phyloP scores from a whole-genome alignment of 371 early-diverging fungal species.

The Dichotomocladium elegans region DNA sequence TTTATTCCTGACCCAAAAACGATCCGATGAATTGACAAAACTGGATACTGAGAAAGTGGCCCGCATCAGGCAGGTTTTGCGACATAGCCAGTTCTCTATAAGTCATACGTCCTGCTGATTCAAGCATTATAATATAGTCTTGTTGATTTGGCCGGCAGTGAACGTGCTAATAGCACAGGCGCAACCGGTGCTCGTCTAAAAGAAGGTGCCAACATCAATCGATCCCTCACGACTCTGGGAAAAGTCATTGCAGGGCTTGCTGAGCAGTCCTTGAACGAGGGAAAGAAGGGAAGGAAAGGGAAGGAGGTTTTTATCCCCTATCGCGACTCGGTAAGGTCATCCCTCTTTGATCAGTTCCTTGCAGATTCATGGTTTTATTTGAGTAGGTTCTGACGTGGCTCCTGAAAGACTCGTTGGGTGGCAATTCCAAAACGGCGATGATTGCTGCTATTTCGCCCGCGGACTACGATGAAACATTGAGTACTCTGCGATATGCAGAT shows the following conservation, averaged over 20 bases:
- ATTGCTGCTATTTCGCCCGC: conserved; percentile 85
- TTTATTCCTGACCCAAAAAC: conserved; percentile 69
- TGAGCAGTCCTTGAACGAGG: conserved; percentile 56
- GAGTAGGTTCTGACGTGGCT: conserved; percentile 81
- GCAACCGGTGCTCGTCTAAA: conserved; percentile 94
- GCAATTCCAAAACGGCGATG: conserved; percentile 93
- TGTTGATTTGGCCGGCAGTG: conserved; percentile 93
- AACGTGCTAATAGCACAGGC: conserved; percentile 93
- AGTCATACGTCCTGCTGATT: no score
- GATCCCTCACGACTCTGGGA: conserved; percentile 92
- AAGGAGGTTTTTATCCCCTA: conserved; percentile 77
- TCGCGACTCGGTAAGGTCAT: conserved; percentile 67
- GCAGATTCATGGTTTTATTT: background rate
- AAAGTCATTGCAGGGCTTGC: conserved; percentile 97
- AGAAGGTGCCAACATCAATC: conserved; percentile 99
- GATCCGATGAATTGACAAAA: conserved; percentile 54
- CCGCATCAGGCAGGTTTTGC: conserved; percentile 64
- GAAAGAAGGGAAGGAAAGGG: conserved; percentile 49
- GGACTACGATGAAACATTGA: conserved; percentile 86
- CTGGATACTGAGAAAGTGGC: conserved; percentile 74
- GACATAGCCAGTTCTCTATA: no score
- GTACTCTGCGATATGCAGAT: conserved; percentile 94
- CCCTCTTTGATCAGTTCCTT: no score
- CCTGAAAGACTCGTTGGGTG: conserved; percentile 89
- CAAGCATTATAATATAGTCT: no score